Percentiles rank a stretch among this genome's conserved stretches.
Evolutionary conservation across 169 alveolate species (phyloP).

Genomic region (Eimeria necatrix): DNA sequence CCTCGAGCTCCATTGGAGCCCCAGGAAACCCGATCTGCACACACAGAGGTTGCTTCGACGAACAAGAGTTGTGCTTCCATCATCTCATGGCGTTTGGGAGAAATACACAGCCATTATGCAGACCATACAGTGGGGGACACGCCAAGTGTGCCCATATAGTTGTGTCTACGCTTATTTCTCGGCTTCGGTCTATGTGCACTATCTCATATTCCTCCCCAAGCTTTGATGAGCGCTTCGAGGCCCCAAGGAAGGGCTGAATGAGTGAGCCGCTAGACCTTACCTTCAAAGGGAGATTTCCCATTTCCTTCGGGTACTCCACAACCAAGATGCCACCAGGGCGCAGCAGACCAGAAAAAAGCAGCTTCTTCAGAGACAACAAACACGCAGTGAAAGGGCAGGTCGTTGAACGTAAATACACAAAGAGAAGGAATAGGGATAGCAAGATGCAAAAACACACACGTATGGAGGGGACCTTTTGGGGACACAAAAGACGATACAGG

Average conservation of each 20-base stretch:
- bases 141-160: too few relatives aligned
- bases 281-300: slow-evolving; percentile 52
- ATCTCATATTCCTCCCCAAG: too few relatives aligned
- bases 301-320: slow-evolving; percentile 63
- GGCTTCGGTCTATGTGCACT: too few relatives aligned
- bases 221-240: background rate
- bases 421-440: background rate
- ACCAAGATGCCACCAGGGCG: slow-evolving; percentile 33
- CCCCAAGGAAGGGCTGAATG: background rate
- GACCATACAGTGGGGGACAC: too few relatives aligned
- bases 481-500: background rate
- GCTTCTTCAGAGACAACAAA: background rate
- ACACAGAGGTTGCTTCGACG: background rate
- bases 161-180: too few relatives aligned
- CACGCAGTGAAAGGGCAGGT: background rate
- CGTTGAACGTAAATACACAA: background rate
- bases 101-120: too few relatives aligned
- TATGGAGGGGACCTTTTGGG: too few relatives aligned
- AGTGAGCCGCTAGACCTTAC: background rate
- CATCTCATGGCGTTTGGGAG: too few relatives aligned
- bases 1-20: slow-evolving; percentile 59
- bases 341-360: slow-evolving; percentile 43
- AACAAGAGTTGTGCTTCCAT: background rate
- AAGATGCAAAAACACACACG: too few relatives aligned
- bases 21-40: slow-evolving; percentile 42